Percentiles rank a stretch among this genome's conserved stretches.
Conservation (phyloP, 2,329 filamentous ascomycete genomes). For the Talaromyces sp. region DNA sequence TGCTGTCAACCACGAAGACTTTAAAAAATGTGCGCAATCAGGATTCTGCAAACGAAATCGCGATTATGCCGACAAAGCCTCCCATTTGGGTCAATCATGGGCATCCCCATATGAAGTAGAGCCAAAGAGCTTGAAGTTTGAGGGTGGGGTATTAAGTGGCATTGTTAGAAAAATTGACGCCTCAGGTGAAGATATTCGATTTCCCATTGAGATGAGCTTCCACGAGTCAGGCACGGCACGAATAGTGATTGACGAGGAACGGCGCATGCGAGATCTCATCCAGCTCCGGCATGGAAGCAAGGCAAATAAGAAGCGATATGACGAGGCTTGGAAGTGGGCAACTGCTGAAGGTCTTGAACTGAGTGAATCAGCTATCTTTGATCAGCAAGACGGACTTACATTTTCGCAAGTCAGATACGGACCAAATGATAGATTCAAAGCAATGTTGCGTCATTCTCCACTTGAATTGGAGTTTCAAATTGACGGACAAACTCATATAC, state of each 20-base stretch:
- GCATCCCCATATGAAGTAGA: conserved; percentile 78
- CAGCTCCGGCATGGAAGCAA: conserved; percentile 82
- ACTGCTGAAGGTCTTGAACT: conserved; percentile 78
- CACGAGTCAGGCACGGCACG: conserved; percentile 86
- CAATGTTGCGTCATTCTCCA: conserved; percentile 78
- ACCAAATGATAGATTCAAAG: conserved; percentile 73
- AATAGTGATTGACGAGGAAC: conserved; percentile 86
- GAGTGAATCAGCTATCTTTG: conserved; percentile 71
- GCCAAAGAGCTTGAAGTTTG: conserved; percentile 71
- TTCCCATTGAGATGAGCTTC: conserved; percentile 86
- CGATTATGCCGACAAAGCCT: conserved; percentile 78
- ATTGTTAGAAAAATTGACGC: conserved; percentile 78
- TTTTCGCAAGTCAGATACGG: conserved; percentile 78
- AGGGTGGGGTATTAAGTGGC: conserved; percentile 77
- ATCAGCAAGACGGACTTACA: conserved; percentile 65
- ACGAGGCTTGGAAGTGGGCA: conserved; percentile 83
- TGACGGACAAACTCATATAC: conserved; percentile 78
- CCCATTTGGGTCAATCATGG: conserved; percentile 68
- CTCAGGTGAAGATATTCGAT: conserved; percentile 68
- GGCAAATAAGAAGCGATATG: conserved; percentile 88
- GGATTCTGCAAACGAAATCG: conserved; percentile 97
- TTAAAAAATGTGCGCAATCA: conserved; percentile 94
- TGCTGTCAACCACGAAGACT: conserved; percentile 91
- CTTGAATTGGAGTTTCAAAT: conserved; percentile 86
- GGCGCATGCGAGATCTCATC: conserved; percentile 83